Base-by-base conservation (phyloP, 257 asterid species). In the Solanum arcanum region DNA sequence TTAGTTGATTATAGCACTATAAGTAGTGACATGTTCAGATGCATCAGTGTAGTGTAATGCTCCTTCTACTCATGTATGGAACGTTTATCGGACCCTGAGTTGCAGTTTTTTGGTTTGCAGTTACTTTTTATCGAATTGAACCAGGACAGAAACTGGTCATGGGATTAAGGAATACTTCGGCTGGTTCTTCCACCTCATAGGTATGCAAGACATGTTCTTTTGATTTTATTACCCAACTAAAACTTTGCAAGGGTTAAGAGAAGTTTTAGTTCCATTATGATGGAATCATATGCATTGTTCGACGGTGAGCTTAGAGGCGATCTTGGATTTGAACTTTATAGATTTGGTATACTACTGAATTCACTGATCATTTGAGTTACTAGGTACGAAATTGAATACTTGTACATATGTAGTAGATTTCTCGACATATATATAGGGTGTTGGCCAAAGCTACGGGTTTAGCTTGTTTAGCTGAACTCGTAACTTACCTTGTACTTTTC, bases 91-190 rank as follows among this genome's bases (percentile, higher is more conserved):
- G 21, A 78, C 25, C 80, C 83, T 74, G 81, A 69, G 42, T n/a
- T 60, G 37, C 16, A 20, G 47, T 75, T 78, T 46, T 86, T 78
- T 66, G 78, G 41, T 86, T 86, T 75, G 52, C 94, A 95, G 97
- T 95, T 83, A 93, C 93, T 42, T 95, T 95, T 89, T 92, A 91
- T 88, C 93, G 91, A 83, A 91, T 93, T 76, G 96, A 95, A 74
- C 96, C 98, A 7, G 94, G 90, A 52, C 93, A 94, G 69, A 91
- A 88, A 88, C 88, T 95, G 89, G 89, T 94, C 77, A 93, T 95
- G 85, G 98, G 96, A 88, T 88, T 95, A 85, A 90, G 94, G 88
- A 93, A 90, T 91, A 90, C 90, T 62, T 88, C 92, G 35, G 76
- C 83, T 86, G 72, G 42, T 73, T 74, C 83, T 60, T 62, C 86